phyloP scores from a whole-genome alignment of 257 asterid genomes.

The Catharanthus roseus region DNA sequence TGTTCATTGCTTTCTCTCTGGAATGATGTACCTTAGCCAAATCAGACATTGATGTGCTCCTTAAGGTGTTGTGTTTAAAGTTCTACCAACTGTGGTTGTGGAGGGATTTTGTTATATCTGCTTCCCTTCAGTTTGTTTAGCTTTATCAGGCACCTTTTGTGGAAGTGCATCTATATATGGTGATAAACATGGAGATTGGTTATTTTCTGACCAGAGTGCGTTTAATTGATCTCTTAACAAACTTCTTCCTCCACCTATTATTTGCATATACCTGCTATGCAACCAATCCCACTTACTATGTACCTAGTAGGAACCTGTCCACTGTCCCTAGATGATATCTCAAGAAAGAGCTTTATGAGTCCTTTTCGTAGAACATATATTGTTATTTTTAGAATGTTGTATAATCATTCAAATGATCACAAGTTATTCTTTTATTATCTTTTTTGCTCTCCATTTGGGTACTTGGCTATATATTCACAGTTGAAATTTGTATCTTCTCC shows the following conservation, averaged over 20 bases:
- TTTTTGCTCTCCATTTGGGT: not conserved
- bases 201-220: constrained; percentile 32
- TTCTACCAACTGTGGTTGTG: constrained; percentile 19
- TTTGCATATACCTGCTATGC: not conserved
- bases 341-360: not conserved
- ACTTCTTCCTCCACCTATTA: not conserved
- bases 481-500: constrained; percentile 6
- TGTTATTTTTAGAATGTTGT: not conserved
- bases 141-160: constrained; percentile 27
- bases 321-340: not conserved
- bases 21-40: constrained; percentile 55
- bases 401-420: not conserved
- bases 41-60: constrained; percentile 49
- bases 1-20: constrained; percentile 24
- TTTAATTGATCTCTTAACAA: not conserved
- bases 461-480: not conserved
- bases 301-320: not conserved
- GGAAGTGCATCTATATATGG: constrained; percentile 32
- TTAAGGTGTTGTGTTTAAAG: constrained; percentile 13
- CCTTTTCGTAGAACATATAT: not conserved
- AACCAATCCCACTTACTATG: not conserved
- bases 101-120: constrained; percentile 11
- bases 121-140: constrained; percentile 24
- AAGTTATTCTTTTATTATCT: not conserved
- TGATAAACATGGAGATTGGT: constrained; percentile 33